Base-by-base conservation (phyloP, 139 green algal species). In the Chlamydomonas asymmetrica region DNA sequence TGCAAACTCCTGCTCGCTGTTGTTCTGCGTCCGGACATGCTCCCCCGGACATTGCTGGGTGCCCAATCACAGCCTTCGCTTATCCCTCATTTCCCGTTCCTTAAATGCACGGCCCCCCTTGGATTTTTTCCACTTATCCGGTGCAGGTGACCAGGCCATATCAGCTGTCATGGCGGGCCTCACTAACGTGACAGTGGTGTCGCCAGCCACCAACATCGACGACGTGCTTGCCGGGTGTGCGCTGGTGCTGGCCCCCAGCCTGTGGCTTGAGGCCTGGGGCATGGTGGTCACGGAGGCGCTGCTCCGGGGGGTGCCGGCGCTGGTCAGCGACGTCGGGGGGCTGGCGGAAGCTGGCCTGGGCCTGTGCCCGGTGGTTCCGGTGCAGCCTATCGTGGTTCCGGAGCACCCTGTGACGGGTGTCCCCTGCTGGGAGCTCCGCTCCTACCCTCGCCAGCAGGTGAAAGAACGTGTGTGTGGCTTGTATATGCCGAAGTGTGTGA, bases 201-300 rank as follows among this genome's bases (percentile, higher is more conserved):
- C n/a, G n/a, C n/a, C n/a, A n/a, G n/a, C n/a, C n/a, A n/a, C 77
- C 3, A 43, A 70, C 16, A 48, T 85, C 1, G 57, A 77, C 23
- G 5, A 45, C 3, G 39, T 85, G 63, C 80, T 85, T 31, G 2
- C 8, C 1, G 61, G 63, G 34, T 66, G 79, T 49, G 56, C 59
- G 20, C n/a, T 84, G 22, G 29, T 89, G 71, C 56, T 89, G 25
- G 81, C 68, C 0, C 84, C 84, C 50, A 84, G 73, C 34, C 34
- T 87, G 35, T 90, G 84, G 84, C 78, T 86, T 23, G 84, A 90
- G 72, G 79, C 84, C 0, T 90, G 75, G 72, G 84, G 84, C 43
- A 87, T 89, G 84, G 84, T 87, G 61, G 84, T 82, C 2, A 78
- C 75, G 8, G 84, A 87, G 25, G 77, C 71, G 2, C 23, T 83